phyloP scores from a whole-genome alignment of 192 early-diverging fungal genomes.

The Umbelopsis ramanniana region DNA sequence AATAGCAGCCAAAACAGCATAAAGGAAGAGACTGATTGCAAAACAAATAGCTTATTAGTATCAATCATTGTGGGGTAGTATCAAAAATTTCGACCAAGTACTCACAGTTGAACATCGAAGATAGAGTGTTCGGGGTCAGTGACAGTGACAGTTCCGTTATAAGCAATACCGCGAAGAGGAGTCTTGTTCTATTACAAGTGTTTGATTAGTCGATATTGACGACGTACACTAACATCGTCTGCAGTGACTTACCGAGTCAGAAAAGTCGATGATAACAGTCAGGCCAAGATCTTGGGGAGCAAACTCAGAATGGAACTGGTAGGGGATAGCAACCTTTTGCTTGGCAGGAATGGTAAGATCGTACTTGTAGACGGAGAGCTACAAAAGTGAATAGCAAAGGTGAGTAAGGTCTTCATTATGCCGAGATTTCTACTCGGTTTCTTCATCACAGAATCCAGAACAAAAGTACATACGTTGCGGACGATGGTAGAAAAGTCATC shows the following conservation, averaged over 20 bases:
- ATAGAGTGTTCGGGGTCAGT: conserved; percentile 53
- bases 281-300: conserved; percentile 49
- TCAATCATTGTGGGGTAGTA: not conserved
- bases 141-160: conserved; percentile 49
- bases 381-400: not conserved
- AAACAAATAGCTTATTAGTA: not conserved
- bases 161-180: conserved; percentile 47
- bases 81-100: not conserved
- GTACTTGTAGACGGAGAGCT: conserved; percentile 35
- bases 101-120: conserved; percentile 63
- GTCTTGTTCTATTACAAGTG: conserved; percentile 9
- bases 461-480: conserved; percentile 44
- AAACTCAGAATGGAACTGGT: conserved; percentile 52
- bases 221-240: not conserved
- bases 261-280: conserved; percentile 46
- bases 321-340: conserved; percentile 43
- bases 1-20: conserved; percentile 43
- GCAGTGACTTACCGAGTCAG: conserved; percentile 40
- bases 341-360: conserved; percentile 33
- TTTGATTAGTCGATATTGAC: not conserved
- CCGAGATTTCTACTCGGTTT: not conserved
- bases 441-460: not conserved
- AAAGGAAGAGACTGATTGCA: conserved; percentile 50
- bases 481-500: conserved; percentile 39
- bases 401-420: not conserved